These are phyloP conservation scores for Trichoderma cornu-damae DNA, from an alignment of 2,329 filamentous ascomycete species.

Conservation along the genomic window DNA sequence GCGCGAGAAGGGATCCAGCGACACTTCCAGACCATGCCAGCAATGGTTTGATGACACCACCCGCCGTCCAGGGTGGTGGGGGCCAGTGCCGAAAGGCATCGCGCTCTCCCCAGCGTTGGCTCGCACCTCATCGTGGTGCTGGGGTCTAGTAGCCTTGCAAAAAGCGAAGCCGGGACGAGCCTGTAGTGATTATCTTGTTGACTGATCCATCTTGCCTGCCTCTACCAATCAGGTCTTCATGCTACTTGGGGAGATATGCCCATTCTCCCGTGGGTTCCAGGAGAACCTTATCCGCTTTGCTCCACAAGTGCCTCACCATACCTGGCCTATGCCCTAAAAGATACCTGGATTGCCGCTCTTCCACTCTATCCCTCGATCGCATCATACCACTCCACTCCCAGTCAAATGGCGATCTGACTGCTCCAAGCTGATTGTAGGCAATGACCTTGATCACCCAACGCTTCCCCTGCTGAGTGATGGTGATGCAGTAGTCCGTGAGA, in stretches of 20 bases:
- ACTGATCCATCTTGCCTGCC: background rate
- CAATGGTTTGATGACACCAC: background rate
- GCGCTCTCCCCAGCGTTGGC: background rate
- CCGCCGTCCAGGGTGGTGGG: background rate
- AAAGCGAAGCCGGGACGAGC: slow-evolving; percentile 16
- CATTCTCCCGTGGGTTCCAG: slow-evolving; percentile 5
- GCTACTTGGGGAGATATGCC: background rate
- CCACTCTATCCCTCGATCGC: background rate
- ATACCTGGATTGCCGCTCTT: background rate
- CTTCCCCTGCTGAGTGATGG: background rate
- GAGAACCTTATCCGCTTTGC: background rate
- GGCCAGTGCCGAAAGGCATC: background rate
- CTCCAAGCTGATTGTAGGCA: slow-evolving; percentile 19
- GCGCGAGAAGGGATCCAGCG: background rate
- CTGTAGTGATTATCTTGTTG: background rate
- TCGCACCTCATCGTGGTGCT: slow-evolving; percentile 19
- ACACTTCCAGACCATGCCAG: background rate
- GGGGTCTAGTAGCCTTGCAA: slow-evolving; percentile 16
- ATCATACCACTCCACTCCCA: slow-evolving; percentile 12
- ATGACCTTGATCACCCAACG: slow-evolving; percentile 17
- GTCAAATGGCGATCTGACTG: slow-evolving; percentile 17
- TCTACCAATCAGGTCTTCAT: background rate
- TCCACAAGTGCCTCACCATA: slow-evolving; percentile 8
- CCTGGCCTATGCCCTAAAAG: background rate
- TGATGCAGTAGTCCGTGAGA: slow-evolving; percentile 17